phyloP scores from a whole-genome alignment of 257 asterid genomes.

The Osmanthus fragrans region DNA sequence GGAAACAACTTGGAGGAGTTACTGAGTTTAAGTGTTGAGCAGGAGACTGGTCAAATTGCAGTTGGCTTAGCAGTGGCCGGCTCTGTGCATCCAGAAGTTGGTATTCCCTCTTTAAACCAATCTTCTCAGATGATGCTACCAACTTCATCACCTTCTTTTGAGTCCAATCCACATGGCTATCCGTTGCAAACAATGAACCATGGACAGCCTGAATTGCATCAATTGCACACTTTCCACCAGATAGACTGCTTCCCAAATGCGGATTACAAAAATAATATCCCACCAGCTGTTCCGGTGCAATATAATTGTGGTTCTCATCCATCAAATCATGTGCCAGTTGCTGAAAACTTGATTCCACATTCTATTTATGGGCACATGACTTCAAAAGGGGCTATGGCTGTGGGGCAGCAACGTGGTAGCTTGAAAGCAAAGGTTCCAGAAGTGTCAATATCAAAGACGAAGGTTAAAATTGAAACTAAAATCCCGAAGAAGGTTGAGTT shows the following conservation, averaged over 20 bases:
- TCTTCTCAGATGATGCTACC: conserved; percentile 45
- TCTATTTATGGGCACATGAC: conserved; percentile 37
- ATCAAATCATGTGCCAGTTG: conserved; percentile 38
- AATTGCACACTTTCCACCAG: conserved; percentile 36
- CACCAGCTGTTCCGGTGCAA: conserved; percentile 31
- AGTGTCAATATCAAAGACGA: conserved; percentile 36
- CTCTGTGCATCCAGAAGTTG: conserved; percentile 35
- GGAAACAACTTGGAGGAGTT: conserved; percentile 72
- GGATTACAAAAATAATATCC: conserved; percentile 33
- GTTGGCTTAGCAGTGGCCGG: conserved; percentile 34
- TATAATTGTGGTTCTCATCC: conserved; percentile 44
- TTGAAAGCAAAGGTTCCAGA: conserved; percentile 35
- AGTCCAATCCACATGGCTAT: neutral
- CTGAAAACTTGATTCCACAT: conserved; percentile 40
- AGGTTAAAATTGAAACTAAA: conserved; percentile 37
- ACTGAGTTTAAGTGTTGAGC: conserved; percentile 46
- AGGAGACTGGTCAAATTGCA: conserved; percentile 44
- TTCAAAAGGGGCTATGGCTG: conserved; percentile 39
- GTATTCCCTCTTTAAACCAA: conserved; percentile 39
- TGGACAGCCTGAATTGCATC: conserved; percentile 48
- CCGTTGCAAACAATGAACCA: neutral
- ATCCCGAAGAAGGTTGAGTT: conserved; percentile 45
- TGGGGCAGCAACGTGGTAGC: conserved; percentile 40
- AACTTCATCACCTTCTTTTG: conserved; percentile 29
- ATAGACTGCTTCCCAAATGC: conserved; percentile 31